phyloP scores from a whole-genome alignment of 768 basidiomycete species.

The Pisolithus orientalis region DNA sequence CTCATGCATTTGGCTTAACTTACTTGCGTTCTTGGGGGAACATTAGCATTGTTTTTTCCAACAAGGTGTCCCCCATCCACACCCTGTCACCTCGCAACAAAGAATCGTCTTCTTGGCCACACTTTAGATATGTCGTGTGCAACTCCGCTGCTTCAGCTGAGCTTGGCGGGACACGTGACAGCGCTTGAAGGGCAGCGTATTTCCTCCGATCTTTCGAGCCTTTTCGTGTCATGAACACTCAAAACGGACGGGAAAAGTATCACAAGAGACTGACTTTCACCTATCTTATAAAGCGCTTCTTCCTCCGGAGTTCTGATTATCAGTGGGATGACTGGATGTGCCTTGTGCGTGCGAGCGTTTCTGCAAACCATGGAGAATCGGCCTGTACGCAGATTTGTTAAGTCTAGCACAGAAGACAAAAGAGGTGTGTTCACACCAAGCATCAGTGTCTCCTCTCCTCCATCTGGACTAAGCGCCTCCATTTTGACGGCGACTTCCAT shows the following conservation, averaged over 20 bases:
- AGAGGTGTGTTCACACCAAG: conserved; percentile 41
- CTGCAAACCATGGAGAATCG: conserved; percentile 90
- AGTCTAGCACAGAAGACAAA: not conserved
- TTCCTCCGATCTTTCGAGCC: conserved; percentile 58
- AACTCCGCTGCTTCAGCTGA: conserved; percentile 62
- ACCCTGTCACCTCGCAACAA: conserved; percentile 39
- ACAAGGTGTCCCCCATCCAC: conserved; percentile 68
- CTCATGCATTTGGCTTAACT: conserved; percentile 17
- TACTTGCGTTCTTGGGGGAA: conserved; percentile 84
- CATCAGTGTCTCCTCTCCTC: conserved; percentile 50
- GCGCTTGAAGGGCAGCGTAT: conserved; percentile 47
- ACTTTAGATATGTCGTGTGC: conserved; percentile 62
- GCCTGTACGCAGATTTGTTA: conserved; percentile 36
- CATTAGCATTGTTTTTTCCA: conserved; percentile 71
- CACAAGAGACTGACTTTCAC: conserved; percentile 48
- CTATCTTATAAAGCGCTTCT: conserved; percentile 52
- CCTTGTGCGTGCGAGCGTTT: conserved; percentile 58
- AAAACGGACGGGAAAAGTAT: not conserved
- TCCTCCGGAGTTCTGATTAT: conserved; percentile 58
- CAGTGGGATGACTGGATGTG: conserved; percentile 59
- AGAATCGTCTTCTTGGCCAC: conserved; percentile 38
- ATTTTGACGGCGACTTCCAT: conserved; percentile 87
- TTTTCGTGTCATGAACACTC: conserved; percentile 16
- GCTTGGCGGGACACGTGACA: conserved; percentile 68
- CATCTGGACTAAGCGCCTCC: conserved; percentile 52